A percentile compares a stretch with the other conserved stretches of the same genome.
Conservation (phyloP, 1,139 yeast genomes). For the Yueomyces sp. region DNA sequence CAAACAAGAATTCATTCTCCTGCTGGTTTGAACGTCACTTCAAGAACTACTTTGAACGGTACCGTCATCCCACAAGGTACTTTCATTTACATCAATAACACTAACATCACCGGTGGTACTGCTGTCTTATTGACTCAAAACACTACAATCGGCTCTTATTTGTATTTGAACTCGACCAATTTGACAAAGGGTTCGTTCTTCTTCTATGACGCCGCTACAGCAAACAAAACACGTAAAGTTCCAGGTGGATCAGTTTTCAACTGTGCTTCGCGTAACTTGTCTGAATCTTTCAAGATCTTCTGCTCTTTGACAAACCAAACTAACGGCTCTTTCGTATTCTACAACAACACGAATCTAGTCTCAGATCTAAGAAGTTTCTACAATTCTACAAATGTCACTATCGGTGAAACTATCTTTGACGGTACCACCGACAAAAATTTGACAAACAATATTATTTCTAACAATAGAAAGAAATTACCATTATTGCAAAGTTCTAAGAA, state of each 20-base stretch:
- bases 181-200: background rate
- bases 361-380: background rate
- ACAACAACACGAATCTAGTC: background rate
- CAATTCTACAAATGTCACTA: background rate
- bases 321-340: background rate
- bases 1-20: background rate
- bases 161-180: background rate
- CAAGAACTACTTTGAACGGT: background rate
- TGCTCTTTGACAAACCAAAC: background rate
- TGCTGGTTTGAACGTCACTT: background rate
- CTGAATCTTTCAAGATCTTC: background rate
- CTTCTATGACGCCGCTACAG: background rate
- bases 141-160: background rate
- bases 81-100: background rate
- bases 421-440: background rate
- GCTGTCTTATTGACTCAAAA: background rate
- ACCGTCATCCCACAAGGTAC: conserved; percentile 1
- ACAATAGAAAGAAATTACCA: background rate
- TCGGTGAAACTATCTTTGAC: background rate
- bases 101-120: background rate
- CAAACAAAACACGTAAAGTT: background rate
- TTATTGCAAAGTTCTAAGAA: too few relatives aligned
- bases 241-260: background rate
- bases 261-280: background rate
- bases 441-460: background rate